Conservation (phyloP, 2,329 filamentous ascomycete species). For the Pseudogymnoascus sp. region DNA sequence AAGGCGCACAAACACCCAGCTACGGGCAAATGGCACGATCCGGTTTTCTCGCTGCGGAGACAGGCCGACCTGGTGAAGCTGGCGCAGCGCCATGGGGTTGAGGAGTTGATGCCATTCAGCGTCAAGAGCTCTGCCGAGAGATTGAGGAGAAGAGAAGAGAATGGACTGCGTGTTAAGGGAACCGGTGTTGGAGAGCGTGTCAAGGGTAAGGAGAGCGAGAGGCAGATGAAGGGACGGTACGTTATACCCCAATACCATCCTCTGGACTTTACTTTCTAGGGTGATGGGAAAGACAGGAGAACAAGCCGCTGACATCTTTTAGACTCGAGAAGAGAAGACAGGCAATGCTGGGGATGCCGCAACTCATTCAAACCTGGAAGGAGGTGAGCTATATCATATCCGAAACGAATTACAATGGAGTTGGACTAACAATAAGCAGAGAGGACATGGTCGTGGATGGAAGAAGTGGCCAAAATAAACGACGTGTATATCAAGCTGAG, state of each 20-base stretch:
- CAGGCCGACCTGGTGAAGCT: slow-evolving; percentile 90
- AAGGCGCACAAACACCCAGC: slow-evolving; percentile 66
- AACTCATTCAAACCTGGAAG: slow-evolving; percentile 88
- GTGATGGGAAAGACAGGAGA: neutral
- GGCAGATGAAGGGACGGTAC: slow-evolving; percentile 68
- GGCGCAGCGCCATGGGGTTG: slow-evolving; percentile 68
- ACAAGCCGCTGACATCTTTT: slow-evolving; percentile 15
- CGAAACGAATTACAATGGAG: neutral
- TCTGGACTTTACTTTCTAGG: neutral
- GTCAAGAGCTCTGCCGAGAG: slow-evolving; percentile 66
- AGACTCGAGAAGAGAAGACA: slow-evolving; percentile 81
- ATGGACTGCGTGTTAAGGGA: slow-evolving; percentile 78
- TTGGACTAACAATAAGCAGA: slow-evolving; percentile 39
- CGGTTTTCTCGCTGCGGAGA: slow-evolving; percentile 72
- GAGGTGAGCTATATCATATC: slow-evolving; percentile 50
- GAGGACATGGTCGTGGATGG: slow-evolving; percentile 66
- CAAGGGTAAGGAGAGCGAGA: slow-evolving; percentile 92
- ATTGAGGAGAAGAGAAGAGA: slow-evolving; percentile 65
- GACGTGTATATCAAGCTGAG: neutral
- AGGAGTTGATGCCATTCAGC: slow-evolving; percentile 70
- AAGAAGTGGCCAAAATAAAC: slow-evolving; percentile 60
- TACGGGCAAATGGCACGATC: slow-evolving; percentile 77
- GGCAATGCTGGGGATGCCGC: slow-evolving; percentile 92
- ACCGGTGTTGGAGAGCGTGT: slow-evolving; percentile 88
- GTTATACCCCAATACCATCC: slow-evolving; percentile 27